A percentile compares a stretch with the other conserved stretches of the same genome.
These are phyloP conservation scores for Spinellus fusiger DNA, from an alignment of 192 early-diverging fungal genomes.

Conservation along the genomic window DNA sequence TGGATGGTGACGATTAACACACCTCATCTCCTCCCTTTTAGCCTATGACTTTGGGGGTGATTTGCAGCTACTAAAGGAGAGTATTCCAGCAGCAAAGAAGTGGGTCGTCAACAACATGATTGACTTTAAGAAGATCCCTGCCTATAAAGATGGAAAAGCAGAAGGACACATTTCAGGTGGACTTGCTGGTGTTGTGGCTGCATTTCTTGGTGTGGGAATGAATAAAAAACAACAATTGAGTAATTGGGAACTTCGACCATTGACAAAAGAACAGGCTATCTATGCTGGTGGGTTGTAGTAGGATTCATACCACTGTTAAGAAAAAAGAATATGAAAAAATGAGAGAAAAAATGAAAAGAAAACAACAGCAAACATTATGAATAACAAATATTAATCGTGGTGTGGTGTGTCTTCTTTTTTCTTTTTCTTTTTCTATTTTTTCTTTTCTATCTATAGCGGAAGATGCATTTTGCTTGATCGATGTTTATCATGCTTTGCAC, in stretches of 20 bases:
- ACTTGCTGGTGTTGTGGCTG: constrained; percentile 17
- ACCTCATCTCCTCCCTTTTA: not conserved
- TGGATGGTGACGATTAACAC: not conserved
- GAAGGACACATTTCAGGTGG: constrained; percentile 9
- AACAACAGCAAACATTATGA: too few relatives aligned
- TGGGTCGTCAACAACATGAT: constrained; percentile 14
- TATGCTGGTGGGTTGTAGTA: constrained; percentile 27
- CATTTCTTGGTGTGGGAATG: constrained; percentile 8
- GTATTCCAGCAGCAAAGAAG: constrained; percentile 15
- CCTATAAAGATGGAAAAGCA: not conserved
- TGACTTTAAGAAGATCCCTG: constrained; percentile 22
- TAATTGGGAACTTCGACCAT: constrained; percentile 33
- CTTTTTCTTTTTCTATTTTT: too few relatives aligned
- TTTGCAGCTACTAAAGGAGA: constrained; percentile 6
- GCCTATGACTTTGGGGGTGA: constrained; percentile 33
- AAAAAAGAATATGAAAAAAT: too few relatives aligned
- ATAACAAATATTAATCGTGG: too few relatives aligned
- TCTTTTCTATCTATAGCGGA: not conserved
- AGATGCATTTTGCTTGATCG: not conserved
- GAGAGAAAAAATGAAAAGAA: too few relatives aligned
- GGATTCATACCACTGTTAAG: not conserved
- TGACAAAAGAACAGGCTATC: constrained; percentile 17
- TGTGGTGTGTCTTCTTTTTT: too few relatives aligned
- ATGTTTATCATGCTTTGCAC: not conserved
- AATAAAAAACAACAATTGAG: constrained; percentile 36